phyloP scores from a whole-genome alignment of 192 early-diverging fungal genomes.

The Nowakowskiella sp. region DNA sequence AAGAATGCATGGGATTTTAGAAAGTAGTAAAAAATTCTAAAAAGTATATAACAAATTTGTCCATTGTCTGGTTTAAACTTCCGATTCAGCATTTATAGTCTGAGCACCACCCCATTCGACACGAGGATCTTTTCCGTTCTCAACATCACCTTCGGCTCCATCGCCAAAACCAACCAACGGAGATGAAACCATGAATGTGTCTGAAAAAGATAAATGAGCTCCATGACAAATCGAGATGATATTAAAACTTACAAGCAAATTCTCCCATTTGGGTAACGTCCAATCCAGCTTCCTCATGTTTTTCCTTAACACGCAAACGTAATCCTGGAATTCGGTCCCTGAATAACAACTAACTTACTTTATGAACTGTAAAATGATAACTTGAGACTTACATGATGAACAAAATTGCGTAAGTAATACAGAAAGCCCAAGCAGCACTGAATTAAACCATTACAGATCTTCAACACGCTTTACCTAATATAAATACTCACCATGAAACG shows the following conservation, averaged over 20 bases:
- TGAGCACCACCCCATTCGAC: background rate
- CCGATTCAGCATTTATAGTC: background rate
- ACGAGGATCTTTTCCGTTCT: background rate
- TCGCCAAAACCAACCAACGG: background rate
- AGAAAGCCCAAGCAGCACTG: conserved; percentile 63
- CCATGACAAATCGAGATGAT: background rate
- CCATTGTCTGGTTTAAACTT: too few species aligned
- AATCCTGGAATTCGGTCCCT: conserved; percentile 61
- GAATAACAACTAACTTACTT: too few species aligned
- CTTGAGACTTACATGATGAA: too few species aligned
- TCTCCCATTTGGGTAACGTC: conserved; percentile 77
- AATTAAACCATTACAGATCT: background rate
- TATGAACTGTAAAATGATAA: too few species aligned
- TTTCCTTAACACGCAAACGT: conserved; percentile 59
- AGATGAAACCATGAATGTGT: background rate
- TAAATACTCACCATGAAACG: conserved; percentile 27
- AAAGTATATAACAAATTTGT: too few species aligned
- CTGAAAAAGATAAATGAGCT: background rate
- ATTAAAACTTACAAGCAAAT: conserved; percentile 31
- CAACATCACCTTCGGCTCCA: background rate
- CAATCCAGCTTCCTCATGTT: conserved; percentile 59
- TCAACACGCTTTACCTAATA: background rate
- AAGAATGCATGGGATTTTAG: too few species aligned
- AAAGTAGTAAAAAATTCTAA: too few species aligned
- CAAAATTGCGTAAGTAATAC: conserved; percentile 61